phyloP scores from a whole-genome alignment of 2,329 filamentous ascomycete genomes.

The Purpureocillium lavendulum region DNA sequence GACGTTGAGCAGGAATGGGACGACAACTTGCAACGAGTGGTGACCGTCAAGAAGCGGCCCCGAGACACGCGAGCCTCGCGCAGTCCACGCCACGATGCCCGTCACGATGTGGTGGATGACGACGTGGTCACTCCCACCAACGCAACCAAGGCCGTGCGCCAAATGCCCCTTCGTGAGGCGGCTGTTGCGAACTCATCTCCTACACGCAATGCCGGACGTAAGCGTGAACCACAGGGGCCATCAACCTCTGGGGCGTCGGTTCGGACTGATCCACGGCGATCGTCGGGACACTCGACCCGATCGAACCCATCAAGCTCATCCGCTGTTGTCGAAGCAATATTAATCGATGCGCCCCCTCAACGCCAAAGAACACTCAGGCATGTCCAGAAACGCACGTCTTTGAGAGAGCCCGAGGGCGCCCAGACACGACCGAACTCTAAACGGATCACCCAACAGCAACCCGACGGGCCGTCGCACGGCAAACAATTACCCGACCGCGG shows the following conservation, averaged over 20 bases:
- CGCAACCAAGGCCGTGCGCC: slow-evolving; percentile 40
- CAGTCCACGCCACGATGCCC: no score
- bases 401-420: slow-evolving; percentile 34
- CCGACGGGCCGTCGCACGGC: slow-evolving; percentile 17
- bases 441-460: not conserved
- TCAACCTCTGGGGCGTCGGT: slow-evolving; percentile 30
- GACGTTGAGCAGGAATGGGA: slow-evolving; percentile 49
- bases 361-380: slow-evolving; percentile 51
- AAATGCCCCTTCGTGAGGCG: slow-evolving; percentile 36
- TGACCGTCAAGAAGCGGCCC: slow-evolving; percentile 40
- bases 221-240: slow-evolving; percentile 16
- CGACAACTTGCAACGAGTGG: slow-evolving; percentile 43
- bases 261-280: slow-evolving; percentile 36
- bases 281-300: slow-evolving; percentile 45
- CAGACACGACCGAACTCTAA: not conserved
- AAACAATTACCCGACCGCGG: slow-evolving; percentile 16
- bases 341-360: slow-evolving; percentile 39
- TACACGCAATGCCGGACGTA: slow-evolving; percentile 11
- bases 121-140: slow-evolving; percentile 39
- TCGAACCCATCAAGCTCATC: slow-evolving; percentile 34
- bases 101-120: not conserved
- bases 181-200: slow-evolving; percentile 26
- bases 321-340: slow-evolving; percentile 48
- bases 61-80: slow-evolving; percentile 3
- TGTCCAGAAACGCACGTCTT: slow-evolving; percentile 44